Percentiles rank a stretch among this genome's conserved stretches.
These are phyloP conservation scores for Agroathelia rolfsii DNA, from an alignment of 1,284 basidiomycete species.

Conservation along the genomic window DNA sequence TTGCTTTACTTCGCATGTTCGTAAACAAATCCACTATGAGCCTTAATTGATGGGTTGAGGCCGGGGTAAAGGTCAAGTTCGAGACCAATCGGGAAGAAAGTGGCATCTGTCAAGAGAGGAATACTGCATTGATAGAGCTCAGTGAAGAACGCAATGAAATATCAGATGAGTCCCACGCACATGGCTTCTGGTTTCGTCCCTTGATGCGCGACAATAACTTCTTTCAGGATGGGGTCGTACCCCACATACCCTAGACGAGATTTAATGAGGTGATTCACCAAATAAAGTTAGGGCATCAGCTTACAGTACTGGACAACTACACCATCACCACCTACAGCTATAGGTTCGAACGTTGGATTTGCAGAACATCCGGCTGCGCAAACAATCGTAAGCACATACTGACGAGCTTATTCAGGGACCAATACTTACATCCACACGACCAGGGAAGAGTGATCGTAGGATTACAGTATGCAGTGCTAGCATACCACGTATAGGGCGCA, in stretches of 20 bases:
- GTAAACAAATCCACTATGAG: constrained; percentile 47
- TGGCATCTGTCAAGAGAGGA: constrained; percentile 22
- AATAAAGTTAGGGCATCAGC: no score
- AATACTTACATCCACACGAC: constrained; percentile 18
- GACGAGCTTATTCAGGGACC: no score
- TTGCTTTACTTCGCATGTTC: constrained; percentile 39
- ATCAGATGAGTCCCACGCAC: neutral
- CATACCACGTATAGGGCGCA: no score
- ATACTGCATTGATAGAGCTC: constrained; percentile 12
- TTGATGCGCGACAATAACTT: constrained; percentile 19
- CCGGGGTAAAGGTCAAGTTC: constrained; percentile 11
- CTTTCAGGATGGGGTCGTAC: constrained; percentile 13
- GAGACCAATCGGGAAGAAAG: constrained; percentile 19
- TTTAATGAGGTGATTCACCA: neutral
- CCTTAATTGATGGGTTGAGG: constrained; percentile 22
- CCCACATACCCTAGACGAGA: constrained; percentile 18
- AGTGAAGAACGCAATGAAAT: no score
- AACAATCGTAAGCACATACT: neutral
- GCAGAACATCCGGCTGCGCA: constrained; percentile 22
- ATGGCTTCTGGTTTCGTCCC: constrained; percentile 14
- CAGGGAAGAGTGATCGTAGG: constrained; percentile 22
- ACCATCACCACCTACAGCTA: constrained; percentile 15
- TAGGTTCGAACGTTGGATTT: constrained; percentile 15
- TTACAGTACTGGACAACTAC: constrained; percentile 14
- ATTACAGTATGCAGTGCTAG: constrained; percentile 26